Evolutionary conservation across 106 monocot species (phyloP), one percentile per base, ranked within the genome.

Genomic region (Dendrobium chrysotoxum): DNA sequence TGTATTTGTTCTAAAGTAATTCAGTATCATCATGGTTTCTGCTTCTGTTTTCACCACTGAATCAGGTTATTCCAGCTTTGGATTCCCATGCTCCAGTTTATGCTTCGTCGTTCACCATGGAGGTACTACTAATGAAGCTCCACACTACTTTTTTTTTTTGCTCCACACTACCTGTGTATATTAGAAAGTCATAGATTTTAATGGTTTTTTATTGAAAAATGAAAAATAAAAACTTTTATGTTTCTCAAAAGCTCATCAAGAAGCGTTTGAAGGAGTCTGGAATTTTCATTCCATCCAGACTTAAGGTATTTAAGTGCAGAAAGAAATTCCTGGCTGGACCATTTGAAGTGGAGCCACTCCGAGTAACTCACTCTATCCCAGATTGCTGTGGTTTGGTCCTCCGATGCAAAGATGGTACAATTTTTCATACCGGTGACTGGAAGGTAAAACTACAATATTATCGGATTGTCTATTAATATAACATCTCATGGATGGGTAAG

Each of bases 381-480:
- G 99, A 99, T 90, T 99, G 99, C 68, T 99, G 95, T 84, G 99
- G 99, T 42, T 85, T 99, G 77, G 99, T 99, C 53, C 88, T 99
- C 28, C 91, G 99, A 0, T 99, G 99, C 78, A 82, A 83, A 84
- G 99, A 99, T 90, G 99, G 99, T 75, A 95, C 87, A 80, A 90
- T 99, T 83, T 79, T 99, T 83, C 99, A 99, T 81, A 95, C 99
- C 79, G 99, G 99, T 72, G 99, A 99, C 83, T 99, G 99, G 99
- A 99, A 99, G 90, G 99, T 95, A 85, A 84, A 53, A 40, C 40
- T 40, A 8, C 40, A 53, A 25, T 74, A 4, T 45, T 54, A 3
- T 64, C 40, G 72, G 30, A 39, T 30, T 35, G 28, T 74, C 17
- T 68, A 21, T n/a, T 10, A 55, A 11, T 46, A 20, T 50, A 75